Evolutionary conservation across 148 eudicot genomes (phyloP), one percentile per base, ranked within the genome.

Genomic region (Spergularia marina): DNA sequence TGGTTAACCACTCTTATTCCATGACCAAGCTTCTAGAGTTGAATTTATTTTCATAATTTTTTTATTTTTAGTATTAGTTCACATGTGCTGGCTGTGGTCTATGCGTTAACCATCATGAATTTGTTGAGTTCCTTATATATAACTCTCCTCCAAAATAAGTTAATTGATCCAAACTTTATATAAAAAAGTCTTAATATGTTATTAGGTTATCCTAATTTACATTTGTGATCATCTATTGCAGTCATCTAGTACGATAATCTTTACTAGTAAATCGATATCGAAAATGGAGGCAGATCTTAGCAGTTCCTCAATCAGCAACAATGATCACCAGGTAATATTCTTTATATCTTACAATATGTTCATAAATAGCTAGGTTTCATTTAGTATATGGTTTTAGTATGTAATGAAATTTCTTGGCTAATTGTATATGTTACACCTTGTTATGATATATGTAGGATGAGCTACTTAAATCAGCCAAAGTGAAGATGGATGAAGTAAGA

Each of bases 401-500:
- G 53, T 18, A 20, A 15, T 53, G 20, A n/a, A 23, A 4, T 14
- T 53, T 53, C 30, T 25, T 70, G 49, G 30, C 12, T 59, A 18
- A 34, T 39, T 44, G 8, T 44, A 44, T 44, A 44, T 44, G 10
- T 44, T 44, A 9, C 49, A 44, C 36, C 36, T 30, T 30, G 1
- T 63, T 11, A 14, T 18, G 9, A 7, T 49, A 41, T 21, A 10
- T 77, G 55, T 60, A 84, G 87, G 83, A 77, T 14, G 81, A 79
- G 65, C 74, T 78, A 21, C 65, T 81, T 7, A 76, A 70, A 73
- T 80, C 83, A 71, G 78, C 84, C 13, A 81, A 83, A 81, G 84
- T 69, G 21, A 84, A 87, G 82, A 87, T 87, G 84, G 82, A 82
- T 36, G 80, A 83, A 75, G 83, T 83, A 11, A 79, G 79, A 72